Base-by-base conservation (phyloP, 2,329 filamentous ascomycete species). In the Didymella segeticola region DNA sequence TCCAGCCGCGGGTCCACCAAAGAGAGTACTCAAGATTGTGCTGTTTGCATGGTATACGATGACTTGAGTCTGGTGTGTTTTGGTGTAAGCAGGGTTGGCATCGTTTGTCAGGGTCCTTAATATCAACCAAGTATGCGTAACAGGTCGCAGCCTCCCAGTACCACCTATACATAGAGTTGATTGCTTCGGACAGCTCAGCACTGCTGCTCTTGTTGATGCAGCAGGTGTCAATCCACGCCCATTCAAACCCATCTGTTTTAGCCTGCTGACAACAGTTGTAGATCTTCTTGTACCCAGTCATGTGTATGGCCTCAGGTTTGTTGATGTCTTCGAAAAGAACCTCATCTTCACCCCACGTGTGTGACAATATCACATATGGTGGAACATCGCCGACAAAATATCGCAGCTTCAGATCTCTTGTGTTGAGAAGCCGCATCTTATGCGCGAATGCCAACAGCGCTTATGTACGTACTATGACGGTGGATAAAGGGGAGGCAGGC, bases 121-220 rank as follows among this genome's bases (percentile, higher is more conserved):
- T 17, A 20, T 36, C 33, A 2, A 19, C 41, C 55, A 33, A 4
- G 58, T 47, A 25, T 12, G 27, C 41, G 25, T 43, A 23, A 15
- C 33, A 43, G 6, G 9, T 23, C 7, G 14, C 27, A 1, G 42
- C 42, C 11, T 45, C 30, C 12, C 15, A 36, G 9, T 36, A 36
- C 33, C 33, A 36, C 7, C 17, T 20, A 11, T 36, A 36, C 33
- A 34, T 17, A n/a, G n/a, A n/a, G n/a, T n/a, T n/a, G n/a, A n/a
- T n/a, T n/a, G n/a, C n/a, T n/a, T n/a, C n/a, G 3, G 33, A 26
- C 9, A 45, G 12, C 10, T 45, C 42, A 1, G 42, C 42, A 7
- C 20, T 36, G 42, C 30, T 45, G 1, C n/a, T 17, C 12, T 45
- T 45, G 42, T 45, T 20, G 5, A 86, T 68, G 0, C 86, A 68